These are phyloP conservation scores for Solanum boliviense DNA, from an alignment of 257 asterid genomes.

Conservation along the genomic window DNA sequence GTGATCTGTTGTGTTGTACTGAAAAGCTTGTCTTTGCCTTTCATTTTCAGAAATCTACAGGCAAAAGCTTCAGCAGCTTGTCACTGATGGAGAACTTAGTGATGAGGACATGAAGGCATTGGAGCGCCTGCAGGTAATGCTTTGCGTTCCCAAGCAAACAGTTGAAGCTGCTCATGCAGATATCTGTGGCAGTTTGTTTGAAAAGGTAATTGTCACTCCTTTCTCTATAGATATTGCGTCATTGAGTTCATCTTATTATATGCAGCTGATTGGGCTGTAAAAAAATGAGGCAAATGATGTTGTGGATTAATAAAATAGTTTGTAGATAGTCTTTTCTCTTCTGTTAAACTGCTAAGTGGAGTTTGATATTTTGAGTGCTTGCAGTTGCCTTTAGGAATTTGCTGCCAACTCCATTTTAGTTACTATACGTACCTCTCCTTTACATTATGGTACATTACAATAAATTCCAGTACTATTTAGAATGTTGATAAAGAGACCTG, in stretches of 20 bases:
- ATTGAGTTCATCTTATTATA: not conserved
- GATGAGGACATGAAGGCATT: constrained; percentile 68
- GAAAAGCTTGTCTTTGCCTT: not conserved
- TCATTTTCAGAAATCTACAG: constrained; percentile 59
- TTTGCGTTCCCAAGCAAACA: constrained; percentile 84
- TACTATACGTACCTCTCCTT: not conserved
- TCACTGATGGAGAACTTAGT: constrained; percentile 76
- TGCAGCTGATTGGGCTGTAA: not conserved
- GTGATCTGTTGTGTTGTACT: not conserved
- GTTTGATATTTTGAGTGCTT: not conserved
- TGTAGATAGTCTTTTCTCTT: not conserved
- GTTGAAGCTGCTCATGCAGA: constrained; percentile 87
- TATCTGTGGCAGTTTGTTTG: constrained; percentile 89
- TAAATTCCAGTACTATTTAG: not conserved
- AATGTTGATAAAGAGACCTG: not conserved
- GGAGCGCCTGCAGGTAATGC: constrained; percentile 82
- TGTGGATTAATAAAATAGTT: not conserved
- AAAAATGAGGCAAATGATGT: not conserved
- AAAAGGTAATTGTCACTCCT: constrained; percentile 43
- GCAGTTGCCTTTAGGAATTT: not conserved
- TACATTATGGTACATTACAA: not conserved
- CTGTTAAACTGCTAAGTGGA: not conserved
- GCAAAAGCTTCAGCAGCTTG: constrained; percentile 70
- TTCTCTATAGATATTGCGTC: not conserved
- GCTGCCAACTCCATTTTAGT: not conserved